Base-by-base conservation (phyloP, 2,329 filamentous ascomycete species). In the Alternaria angustiovoidea region DNA sequence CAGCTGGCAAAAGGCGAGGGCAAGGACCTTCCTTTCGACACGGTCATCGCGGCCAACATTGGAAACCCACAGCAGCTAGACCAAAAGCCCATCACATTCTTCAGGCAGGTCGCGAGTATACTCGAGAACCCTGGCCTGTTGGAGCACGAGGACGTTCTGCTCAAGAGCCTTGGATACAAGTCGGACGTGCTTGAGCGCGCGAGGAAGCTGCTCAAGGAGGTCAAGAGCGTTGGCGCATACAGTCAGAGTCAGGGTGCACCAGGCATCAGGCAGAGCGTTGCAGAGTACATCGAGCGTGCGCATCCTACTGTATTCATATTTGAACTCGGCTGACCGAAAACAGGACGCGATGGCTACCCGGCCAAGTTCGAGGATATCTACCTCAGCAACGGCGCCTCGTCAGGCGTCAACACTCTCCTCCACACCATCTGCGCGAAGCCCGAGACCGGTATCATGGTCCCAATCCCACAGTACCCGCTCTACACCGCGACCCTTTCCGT, bases 11-110 rank as follows among this genome's bases (percentile, higher is more conserved):
- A 86, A 62, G 82, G 84, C 66, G 86, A 87, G 65, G 87, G 86
- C 71, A 85, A 81, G 79, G 76, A 81, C 74, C 85, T 98, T 51
- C 94, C 95, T 49, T 99, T 99, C 80, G 85, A 92, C 72, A 87
- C 93, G 61, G 90, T 99, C 80, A 94, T 99, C 82, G 94, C 92
- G 65, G 95, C 95, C 81, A 99, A 99, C 83, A 99, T 99, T 75
- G 95, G 95, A 76, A 99, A 99, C 84, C 95, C 95, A 4, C 95
- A 99, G 82, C 95, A 99, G 82, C 88, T 99, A 65, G 95, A 97
- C 82, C 95, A 99, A 86, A 96, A 98, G 85, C 95, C 95, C 74
- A 94, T 99, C 74, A 99, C 95, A 70, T 99, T 97, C 86, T 97
- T 99, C 88, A 90, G 95, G 71, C 94, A 99, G 83, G 95, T 99